Base-by-base conservation (phyloP, 176 grass and related monocot genomes). In the Neostapfia colusana region DNA sequence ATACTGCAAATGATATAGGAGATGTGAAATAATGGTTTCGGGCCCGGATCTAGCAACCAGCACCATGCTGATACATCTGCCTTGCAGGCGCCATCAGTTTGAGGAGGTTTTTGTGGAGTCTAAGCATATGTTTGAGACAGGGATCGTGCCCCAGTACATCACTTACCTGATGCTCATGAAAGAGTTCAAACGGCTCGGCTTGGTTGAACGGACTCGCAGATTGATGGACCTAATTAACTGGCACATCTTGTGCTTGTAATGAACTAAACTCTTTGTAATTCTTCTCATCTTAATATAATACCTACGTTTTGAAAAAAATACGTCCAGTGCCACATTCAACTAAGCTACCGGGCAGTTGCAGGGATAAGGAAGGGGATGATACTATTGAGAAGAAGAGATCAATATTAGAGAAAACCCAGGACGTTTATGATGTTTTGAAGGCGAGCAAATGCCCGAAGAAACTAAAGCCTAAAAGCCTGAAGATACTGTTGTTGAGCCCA, bases 51-150 rank as follows among this genome's bases (percentile, higher is more conserved):
- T 86, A 35, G 89, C 85, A 1, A 97, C 79, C 10, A 88, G 85
- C 79, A 97, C 93, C 56, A 97, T 97, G 93, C 73, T 92, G 76
- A 69, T 97, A 67, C 93, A 92, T 85, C 75, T 97, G 75, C 85
- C 92, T 62, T 97, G 93, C 59, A 75, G 85, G 42, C 77, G 63
- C 8, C 82, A 73, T 38, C 77, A 31, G 35, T 90, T 84, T 51
- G 67, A 92, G 37, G 82, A 92, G 66, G 93, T 87, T 31, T 97
- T 73, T 59, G 60, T 65, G 0, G 89, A 92, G 69, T 97, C 92
- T 65, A 85, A 92, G 83, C 65, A 69, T 34, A 90, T 92, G 89
- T 92, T 97, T 74, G 58, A 78, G 63, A 84, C 82, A 72, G 89
- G 93, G 18, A 68, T 92, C 50, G 87, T 92, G 36, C 93, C 93